Conservation (phyloP, 768 basidiomycete species). For the Termitomyces heimii region DNA sequence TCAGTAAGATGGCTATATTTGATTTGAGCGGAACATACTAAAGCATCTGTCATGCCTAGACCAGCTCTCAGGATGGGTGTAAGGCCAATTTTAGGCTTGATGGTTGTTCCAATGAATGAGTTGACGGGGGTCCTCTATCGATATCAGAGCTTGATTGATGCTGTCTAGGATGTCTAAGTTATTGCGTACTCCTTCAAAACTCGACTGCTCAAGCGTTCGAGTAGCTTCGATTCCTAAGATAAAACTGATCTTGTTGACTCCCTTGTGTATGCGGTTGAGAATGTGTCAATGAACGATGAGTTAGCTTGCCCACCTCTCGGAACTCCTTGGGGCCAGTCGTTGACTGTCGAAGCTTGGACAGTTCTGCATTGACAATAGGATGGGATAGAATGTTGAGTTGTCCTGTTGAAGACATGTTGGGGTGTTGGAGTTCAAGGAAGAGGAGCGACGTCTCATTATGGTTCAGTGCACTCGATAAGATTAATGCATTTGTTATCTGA, state of each 20-base stretch:
- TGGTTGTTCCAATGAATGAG: constrained; percentile 65
- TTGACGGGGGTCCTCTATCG: constrained; percentile 75
- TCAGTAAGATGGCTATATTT: constrained; percentile 1
- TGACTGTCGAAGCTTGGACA: constrained; percentile 63
- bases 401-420: constrained; percentile 18
- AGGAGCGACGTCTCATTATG: not conserved
- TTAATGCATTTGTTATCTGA: constrained; percentile 2
- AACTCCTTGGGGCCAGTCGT: constrained; percentile 69
- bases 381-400: constrained; percentile 54
- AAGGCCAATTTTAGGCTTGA: constrained; percentile 78
- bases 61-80: constrained; percentile 93
- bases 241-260: constrained; percentile 67
- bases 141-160: not conserved
- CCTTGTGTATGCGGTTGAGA: constrained; percentile 32
- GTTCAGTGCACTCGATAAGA: constrained; percentile 4
- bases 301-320: constrained; percentile 48
- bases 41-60: constrained; percentile 86
- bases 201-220: constrained; percentile 54
- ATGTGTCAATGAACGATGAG: not conserved
- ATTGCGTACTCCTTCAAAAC: constrained; percentile 56
- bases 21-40: constrained; percentile 30
- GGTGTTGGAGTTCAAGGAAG: not conserved
- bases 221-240: constrained; percentile 84
- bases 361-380: constrained; percentile 66
- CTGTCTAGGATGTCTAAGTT: not conserved